phyloP scores from a whole-genome alignment of 345 rosid species.

The Excoecaria cochinchinensis region DNA sequence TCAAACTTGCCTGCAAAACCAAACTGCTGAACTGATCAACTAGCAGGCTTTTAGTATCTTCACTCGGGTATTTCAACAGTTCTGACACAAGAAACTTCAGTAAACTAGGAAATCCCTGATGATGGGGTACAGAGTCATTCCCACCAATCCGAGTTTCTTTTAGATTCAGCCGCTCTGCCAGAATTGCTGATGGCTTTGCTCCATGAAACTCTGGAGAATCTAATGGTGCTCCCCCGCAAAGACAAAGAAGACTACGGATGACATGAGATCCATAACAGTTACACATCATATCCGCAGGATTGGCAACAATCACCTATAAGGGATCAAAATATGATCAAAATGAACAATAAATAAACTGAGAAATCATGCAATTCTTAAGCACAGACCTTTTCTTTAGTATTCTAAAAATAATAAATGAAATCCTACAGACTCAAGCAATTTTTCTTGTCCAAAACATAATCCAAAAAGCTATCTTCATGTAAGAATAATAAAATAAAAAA shows the following conservation, averaged over 20 bases:
- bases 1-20: constrained; percentile 74
- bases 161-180: constrained; percentile 74
- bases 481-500: background rate
- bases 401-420: background rate
- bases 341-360: background rate
- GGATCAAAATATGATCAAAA: constrained; percentile 9
- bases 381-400: background rate
- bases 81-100: constrained; percentile 58
- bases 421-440: background rate
- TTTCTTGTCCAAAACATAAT: background rate
- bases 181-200: constrained; percentile 53
- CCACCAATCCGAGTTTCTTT: constrained; percentile 38
- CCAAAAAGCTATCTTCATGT: constrained; percentile 5
- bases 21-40: constrained; percentile 78
- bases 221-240: constrained; percentile 76
- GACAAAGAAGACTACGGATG: constrained; percentile 86
- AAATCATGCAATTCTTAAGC: constrained; percentile 1
- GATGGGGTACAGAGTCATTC: constrained; percentile 31
- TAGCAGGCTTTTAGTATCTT: constrained; percentile 52
- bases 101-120: constrained; percentile 67
- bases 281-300: constrained; percentile 65
- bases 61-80: constrained; percentile 49
- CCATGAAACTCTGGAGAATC: constrained; percentile 72
- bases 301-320: constrained; percentile 59
- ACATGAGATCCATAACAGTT: constrained; percentile 92